Percentiles rank a stretch among this genome's conserved stretches.
phyloP scores from a whole-genome alignment of 495 filamentous ascomycete species.

The Penicillium goetzii region DNA sequence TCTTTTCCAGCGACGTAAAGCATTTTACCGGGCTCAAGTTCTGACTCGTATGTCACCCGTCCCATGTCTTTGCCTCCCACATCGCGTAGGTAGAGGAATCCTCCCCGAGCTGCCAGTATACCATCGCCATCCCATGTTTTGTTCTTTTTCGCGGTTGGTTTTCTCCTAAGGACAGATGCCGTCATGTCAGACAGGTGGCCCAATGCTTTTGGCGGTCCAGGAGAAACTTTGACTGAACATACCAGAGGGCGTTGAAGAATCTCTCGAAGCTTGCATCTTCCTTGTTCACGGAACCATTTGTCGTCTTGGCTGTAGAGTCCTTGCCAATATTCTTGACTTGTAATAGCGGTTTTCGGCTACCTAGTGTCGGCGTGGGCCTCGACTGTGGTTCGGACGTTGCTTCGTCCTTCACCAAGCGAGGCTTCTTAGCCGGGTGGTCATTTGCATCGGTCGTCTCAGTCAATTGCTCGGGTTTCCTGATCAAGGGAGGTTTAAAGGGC shows the following conservation, averaged over 20 bases:
- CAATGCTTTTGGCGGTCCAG: not conserved
- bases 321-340: conserved; percentile 38
- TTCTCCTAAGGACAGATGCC: conserved; percentile 56
- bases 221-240: conserved; percentile 19
- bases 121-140: conserved; percentile 91
- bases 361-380: conserved; percentile 15
- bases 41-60: conserved; percentile 54
- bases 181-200: not conserved
- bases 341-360: conserved; percentile 34
- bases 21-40: conserved; percentile 63
- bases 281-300: conserved; percentile 1
- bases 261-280: conserved; percentile 36
- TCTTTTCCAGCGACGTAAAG: conserved; percentile 74
- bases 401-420: conserved; percentile 32
- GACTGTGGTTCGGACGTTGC: conserved; percentile 12
- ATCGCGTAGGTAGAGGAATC: conserved; percentile 67
- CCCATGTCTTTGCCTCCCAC: conserved; percentile 71
- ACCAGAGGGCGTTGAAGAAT: conserved; percentile 75
- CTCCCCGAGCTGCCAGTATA: conserved; percentile 59
- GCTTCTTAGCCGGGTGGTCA: conserved; percentile 36
- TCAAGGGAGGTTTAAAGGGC: conserved; percentile 50
- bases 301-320: conserved; percentile 15
- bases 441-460: conserved; percentile 12
- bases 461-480: conserved; percentile 36
- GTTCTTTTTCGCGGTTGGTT: conserved; percentile 76